phyloP scores from a whole-genome alignment of 169 alveolate species.

The Eimeria zaria region DNA sequence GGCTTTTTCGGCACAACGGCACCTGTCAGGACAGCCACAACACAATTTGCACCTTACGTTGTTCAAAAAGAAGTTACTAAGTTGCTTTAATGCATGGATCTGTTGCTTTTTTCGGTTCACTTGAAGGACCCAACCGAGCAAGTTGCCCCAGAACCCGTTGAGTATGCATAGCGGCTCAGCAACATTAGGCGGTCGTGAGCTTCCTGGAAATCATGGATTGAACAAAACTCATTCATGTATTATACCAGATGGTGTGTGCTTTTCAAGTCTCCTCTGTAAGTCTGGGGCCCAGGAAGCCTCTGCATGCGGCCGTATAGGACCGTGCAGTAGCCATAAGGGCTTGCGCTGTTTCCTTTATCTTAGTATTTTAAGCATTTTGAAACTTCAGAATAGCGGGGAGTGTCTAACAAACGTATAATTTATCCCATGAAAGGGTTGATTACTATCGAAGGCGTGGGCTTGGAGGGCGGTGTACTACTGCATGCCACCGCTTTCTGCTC shows the following conservation, averaged over 20 bases:
- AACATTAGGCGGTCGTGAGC: neutral
- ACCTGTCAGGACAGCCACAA: neutral
- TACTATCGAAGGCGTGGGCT: neutral
- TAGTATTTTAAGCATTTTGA: neutral
- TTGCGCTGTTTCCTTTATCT: neutral
- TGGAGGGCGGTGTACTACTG: neutral
- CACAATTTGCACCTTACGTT: neutral
- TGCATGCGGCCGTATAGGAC: slow-evolving; percentile 15
- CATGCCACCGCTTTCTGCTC: neutral
- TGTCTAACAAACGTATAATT: neutral
- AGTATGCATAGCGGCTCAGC: neutral
- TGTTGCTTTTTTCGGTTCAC: neutral
- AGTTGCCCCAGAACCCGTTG: slow-evolving; percentile 13
- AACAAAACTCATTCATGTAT: neutral
- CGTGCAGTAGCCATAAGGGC: neutral
- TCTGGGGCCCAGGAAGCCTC: neutral
- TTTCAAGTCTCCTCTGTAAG: neutral
- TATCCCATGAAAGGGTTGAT: neutral
- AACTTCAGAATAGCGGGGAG: neutral
- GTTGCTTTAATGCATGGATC: neutral
- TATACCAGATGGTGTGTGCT: neutral
- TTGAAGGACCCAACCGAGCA: slow-evolving; percentile 23
- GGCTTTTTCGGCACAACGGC: neutral
- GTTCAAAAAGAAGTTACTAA: neutral
- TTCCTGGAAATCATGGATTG: neutral